Evolutionary conservation across 148 eudicot species (phyloP).

Genomic region (Chenopodium quinoa): DNA sequence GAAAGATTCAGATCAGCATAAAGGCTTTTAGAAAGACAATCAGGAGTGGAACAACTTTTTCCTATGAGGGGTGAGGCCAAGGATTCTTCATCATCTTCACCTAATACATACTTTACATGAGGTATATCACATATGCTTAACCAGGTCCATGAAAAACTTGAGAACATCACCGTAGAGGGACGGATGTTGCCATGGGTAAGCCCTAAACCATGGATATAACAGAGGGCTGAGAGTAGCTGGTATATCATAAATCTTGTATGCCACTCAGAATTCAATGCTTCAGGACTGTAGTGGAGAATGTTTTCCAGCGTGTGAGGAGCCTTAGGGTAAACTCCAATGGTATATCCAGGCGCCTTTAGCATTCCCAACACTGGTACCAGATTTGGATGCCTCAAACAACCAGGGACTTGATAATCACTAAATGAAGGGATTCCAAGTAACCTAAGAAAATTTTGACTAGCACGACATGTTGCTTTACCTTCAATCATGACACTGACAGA

Average conservation of each 20-base stretch:
- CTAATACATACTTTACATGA: constrained; percentile 22
- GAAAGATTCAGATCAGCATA: constrained; percentile 67
- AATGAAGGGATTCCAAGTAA: constrained; percentile 80
- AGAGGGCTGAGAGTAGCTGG: constrained; percentile 77
- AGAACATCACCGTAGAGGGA: constrained; percentile 64
- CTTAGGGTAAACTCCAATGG: constrained; percentile 59
- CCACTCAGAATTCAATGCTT: constrained; percentile 78
- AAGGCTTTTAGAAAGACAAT: constrained; percentile 51
- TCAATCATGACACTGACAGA: constrained; percentile 62
- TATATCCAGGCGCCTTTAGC: constrained; percentile 48
- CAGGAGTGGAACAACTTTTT: constrained; percentile 35
- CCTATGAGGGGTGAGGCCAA: constrained; percentile 19
- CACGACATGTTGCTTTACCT: constrained; percentile 65
- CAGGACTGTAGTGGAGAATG: constrained; percentile 73
- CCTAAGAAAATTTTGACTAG: constrained; percentile 58
- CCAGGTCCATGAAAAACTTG: constrained; percentile 81
- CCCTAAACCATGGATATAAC: constrained; percentile 78
- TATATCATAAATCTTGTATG: constrained; percentile 59
- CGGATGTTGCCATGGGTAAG: constrained; percentile 68
- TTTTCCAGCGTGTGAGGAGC: constrained; percentile 78
- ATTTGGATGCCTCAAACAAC: constrained; percentile 95
- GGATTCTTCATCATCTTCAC: constrained; percentile 26
- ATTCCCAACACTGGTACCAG: constrained; percentile 71
- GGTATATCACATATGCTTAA: constrained; percentile 55
- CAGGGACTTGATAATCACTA: constrained; percentile 60